Evolutionary conservation across 2,329 filamentous ascomycete genomes (phyloP), one percentile per base, ranked within the genome.

Genomic region (Meredithiella fracta): DNA sequence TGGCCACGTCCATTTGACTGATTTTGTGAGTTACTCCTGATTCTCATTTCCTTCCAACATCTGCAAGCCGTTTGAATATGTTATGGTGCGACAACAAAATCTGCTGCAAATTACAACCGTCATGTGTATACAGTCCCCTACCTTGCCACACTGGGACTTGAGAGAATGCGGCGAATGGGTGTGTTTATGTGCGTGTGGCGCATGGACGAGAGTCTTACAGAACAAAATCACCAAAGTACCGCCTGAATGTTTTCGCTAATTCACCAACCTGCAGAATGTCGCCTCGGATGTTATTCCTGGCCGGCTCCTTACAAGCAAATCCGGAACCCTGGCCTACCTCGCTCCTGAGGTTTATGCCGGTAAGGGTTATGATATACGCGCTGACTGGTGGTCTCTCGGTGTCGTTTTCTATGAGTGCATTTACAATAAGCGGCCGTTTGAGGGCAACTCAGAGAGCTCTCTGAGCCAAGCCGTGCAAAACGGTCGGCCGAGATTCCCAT

Each of bases 351-450:
- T 97, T 1, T 98, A 97, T 65, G 78, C 83, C 61, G 91, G 91
- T 51, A 83, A 82, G 60, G 92, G 92, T 40, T 98, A 98, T 65
- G 83, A 86, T 59, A 81, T 82, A 50, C 86, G 92, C 63, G 90
- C 92, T 44, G 92, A 98, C 67, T 98, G 92, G 92, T 98, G 92
- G 92, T 97, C 92, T 4, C 71, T 98, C 22, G 92, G 92, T 51
- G 92, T 98, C 49, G 78, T 94, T n/a, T 97, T 97, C 68, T 98
- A 96, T 68, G 92, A 98, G 69, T 97, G 92, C 76, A 96, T 98
- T 61, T 98, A 97, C 72, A 95, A 94, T 72, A 97, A 94, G 87
- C 80, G 92, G 63, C 92, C 92, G 22, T 98, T 97, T 62, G 89
- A 96, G 65, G 91, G 88, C 54, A 87, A 83, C 62, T 90, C 82